These are phyloP conservation scores for Sugiyamaella qingdaonensis DNA, from an alignment of 805 yeast species.

Conservation along the genomic window DNA sequence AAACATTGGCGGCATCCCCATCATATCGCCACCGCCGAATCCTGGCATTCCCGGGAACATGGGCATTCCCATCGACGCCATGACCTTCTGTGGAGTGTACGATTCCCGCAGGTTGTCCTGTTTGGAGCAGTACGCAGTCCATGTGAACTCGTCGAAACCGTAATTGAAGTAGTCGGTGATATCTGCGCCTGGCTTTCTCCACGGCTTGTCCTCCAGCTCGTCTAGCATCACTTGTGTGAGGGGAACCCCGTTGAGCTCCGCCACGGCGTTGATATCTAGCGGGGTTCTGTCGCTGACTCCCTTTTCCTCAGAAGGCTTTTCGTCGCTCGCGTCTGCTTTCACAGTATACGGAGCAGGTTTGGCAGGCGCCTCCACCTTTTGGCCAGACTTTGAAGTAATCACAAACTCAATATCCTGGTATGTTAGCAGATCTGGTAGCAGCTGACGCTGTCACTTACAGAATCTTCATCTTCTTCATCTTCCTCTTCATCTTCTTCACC, in stretches of 20 bases:
- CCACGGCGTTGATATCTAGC: conserved; percentile 68
- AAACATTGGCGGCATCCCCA: conserved; percentile 24
- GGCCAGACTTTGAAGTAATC: conserved; percentile 45
- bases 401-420: conserved; percentile 76
- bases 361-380: conserved; percentile 28
- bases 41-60: conserved; percentile 22
- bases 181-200: conserved; percentile 98
- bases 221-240: conserved; percentile 76
- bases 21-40: conserved; percentile 26
- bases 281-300: conserved; percentile 30
- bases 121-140: conserved; percentile 88
- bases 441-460: neutral
- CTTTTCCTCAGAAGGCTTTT: conserved; percentile 19
- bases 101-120: conserved; percentile 79
- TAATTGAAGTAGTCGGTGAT: conserved; percentile 90
- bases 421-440: neutral
- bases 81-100: conserved; percentile 75
- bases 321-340: conserved; percentile 11
- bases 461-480: conserved; percentile 32
- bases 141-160: conserved; percentile 93
- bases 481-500: conserved; percentile 46
- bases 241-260: conserved; percentile 74
- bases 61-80: conserved; percentile 32
- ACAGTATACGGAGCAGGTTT: conserved; percentile 20
- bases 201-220: conserved; percentile 87